Conservation (phyloP, 2,329 filamentous ascomycete species). For the Arthrobotrys entomopaga region DNA sequence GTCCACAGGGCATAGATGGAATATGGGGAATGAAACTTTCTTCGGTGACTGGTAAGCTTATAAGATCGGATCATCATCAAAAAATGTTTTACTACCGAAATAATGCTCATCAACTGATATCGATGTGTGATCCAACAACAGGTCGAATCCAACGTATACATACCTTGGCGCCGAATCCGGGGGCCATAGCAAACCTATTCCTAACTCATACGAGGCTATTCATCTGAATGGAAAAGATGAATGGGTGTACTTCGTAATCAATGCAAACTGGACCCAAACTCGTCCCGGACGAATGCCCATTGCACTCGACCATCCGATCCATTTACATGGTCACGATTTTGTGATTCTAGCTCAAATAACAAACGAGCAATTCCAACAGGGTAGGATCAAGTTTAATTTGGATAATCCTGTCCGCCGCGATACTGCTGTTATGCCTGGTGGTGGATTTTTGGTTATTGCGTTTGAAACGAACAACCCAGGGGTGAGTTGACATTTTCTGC, state of each 20-base stretch:
- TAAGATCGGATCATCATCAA: background rate
- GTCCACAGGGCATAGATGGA: slow-evolving; percentile 32
- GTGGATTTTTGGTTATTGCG: slow-evolving; percentile 66
- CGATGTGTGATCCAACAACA: background rate
- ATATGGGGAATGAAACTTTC: slow-evolving; percentile 31
- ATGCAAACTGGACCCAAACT: slow-evolving; percentile 57
- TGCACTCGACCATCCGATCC: slow-evolving; percentile 64
- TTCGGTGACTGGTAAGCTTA: slow-evolving; percentile 42
- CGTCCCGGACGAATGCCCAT: slow-evolving; percentile 11
- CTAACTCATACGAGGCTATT: slow-evolving; percentile 63
- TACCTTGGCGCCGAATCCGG: slow-evolving; percentile 32
- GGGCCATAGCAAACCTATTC: slow-evolving; percentile 40
- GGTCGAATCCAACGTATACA: slow-evolving; percentile 36
- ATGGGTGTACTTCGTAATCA: slow-evolving; percentile 61
- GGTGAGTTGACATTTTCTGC: slow-evolving; percentile 33
- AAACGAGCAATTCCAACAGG: slow-evolving; percentile 24
- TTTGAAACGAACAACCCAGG: slow-evolving; percentile 67
- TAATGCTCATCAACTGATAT: background rate
- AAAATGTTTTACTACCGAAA: background rate
- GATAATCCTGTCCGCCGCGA: slow-evolving; percentile 68
- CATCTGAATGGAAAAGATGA: slow-evolving; percentile 69
- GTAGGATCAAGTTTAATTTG: slow-evolving; percentile 55
- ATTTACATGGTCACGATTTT: slow-evolving; percentile 68
- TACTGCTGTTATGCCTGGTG: slow-evolving; percentile 65
- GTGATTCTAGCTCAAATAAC: slow-evolving; percentile 60